A percentile compares a stretch with the other conserved stretches of the same genome.
phyloP scores from a whole-genome alignment of 2,329 filamentous ascomycete species.

The Penicillium sp. region DNA sequence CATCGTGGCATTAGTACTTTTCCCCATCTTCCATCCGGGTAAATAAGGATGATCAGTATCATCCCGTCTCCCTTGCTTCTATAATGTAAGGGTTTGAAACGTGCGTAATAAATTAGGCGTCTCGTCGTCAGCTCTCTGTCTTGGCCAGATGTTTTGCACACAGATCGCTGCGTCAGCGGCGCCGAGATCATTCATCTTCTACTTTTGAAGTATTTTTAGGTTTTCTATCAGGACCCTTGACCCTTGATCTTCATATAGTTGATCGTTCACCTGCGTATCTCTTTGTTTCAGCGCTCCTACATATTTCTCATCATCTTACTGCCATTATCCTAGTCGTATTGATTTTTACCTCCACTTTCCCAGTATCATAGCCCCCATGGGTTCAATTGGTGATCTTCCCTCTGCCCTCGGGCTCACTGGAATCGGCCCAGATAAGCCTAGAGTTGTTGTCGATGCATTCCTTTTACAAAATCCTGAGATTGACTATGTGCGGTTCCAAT shows the following conservation, averaged over 20 bases:
- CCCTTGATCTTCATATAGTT: neutral
- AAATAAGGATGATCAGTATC: neutral
- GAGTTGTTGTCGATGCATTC: neutral
- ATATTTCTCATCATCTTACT: neutral
- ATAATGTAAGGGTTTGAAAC: neutral
- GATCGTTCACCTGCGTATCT: neutral
- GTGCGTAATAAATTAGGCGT: neutral
- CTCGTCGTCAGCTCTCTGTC: neutral
- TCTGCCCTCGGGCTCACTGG: neutral
- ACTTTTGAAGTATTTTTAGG: neutral
- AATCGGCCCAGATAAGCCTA: neutral
- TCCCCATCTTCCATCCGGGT: no score
- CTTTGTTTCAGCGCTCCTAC: neutral
- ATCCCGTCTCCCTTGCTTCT: neutral
- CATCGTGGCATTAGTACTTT: neutral
- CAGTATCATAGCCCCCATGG: neutral
- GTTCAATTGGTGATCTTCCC: neutral
- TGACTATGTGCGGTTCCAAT: constrained; percentile 5
- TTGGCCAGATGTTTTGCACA: neutral
- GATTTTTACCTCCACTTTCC: neutral
- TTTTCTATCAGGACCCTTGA: no score
- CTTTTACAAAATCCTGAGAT: neutral
- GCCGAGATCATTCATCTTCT: neutral
- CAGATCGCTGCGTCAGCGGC: neutral
- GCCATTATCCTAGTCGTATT: no score